Evolutionary conservation across 805 yeast genomes (phyloP), one percentile per base, ranked within the genome.

Genomic region (Yarrowia sp.): DNA sequence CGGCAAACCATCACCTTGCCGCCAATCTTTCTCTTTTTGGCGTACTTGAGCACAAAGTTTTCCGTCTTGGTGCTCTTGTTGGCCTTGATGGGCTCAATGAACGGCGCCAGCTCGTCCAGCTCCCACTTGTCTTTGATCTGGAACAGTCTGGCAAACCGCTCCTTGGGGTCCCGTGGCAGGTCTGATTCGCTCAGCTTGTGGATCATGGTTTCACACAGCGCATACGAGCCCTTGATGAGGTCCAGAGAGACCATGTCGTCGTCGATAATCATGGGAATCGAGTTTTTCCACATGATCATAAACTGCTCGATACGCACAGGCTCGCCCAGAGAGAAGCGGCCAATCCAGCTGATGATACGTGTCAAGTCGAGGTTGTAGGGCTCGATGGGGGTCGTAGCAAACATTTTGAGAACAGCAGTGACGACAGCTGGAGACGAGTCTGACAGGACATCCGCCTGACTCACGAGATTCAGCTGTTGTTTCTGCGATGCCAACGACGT

Each of bases 21-120:
- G 2, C 35, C 61, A 66, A 19, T 78, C 79, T 68, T 78, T 79
- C 68, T 24, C 61, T 83, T 82, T 58, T 82, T 79, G 0, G 91
- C 90, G 71, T 76, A 85, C 71, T 87, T 88, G 81, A 86, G 78
- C 33, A 86, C 76, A 68, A 86, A 85, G 58, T 77, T 81, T 32
- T 87, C 91, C 17, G 81, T 74, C 73, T 83, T 86, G 33, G 82
- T 65, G n/a, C 68, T 70, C 10, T 81, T 81, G 65, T 82, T 82
- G 2, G 75, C 75, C 71, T 87, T 85, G 33, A 88, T 72, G 43
- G 85, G 88, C 17, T 80, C 81, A 12, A 91, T 74, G 69, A 83
- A 87, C 9, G 95, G 92, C 46, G 74, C 78, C 3, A 89, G 78
- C 28, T 88, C 92, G 0, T 77, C 77, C n/a, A 87, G 65, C 0